These are phyloP conservation scores for Pseudonectria foliicola DNA, from an alignment of 2,329 filamentous ascomycete genomes.

Conservation along the genomic window DNA sequence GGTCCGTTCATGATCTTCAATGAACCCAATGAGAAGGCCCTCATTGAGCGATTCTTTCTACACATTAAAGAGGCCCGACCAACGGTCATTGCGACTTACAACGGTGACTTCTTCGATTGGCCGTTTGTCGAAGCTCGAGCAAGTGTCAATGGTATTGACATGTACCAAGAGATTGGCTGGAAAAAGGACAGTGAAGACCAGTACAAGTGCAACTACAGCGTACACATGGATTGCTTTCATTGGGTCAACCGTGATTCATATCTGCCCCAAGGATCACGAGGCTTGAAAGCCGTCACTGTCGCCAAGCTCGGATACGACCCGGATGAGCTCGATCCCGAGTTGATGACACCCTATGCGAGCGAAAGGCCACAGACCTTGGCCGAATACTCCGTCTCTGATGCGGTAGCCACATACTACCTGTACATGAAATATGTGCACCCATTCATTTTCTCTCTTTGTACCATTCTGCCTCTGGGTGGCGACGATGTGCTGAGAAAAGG, in stretches of 20 bases:
- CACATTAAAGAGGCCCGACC: conserved; percentile 93
- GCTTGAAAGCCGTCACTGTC: conserved; percentile 93
- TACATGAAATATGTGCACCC: conserved; percentile 99
- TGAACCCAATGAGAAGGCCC: conserved; percentile 81
- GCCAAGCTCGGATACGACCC: conserved; percentile 98
- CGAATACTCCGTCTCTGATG: conserved; percentile 98
- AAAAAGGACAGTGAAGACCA: conserved; percentile 92
- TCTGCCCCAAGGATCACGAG: conserved; percentile 91
- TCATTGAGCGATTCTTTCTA: conserved; percentile 87
- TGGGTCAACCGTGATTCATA: conserved; percentile 99
- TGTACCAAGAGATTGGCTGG: conserved; percentile 98
- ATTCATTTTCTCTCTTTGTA: conserved; percentile 98
- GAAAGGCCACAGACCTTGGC: conserved; percentile 91
- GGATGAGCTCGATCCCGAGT: conserved; percentile 91
- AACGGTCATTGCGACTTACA: conserved; percentile 99
- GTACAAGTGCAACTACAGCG: conserved; percentile 91
- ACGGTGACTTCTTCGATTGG: conserved; percentile 99
- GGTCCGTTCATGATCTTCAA: conserved; percentile 98
- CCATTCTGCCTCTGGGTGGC: conserved; percentile 85
- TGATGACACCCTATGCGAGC: conserved; percentile 89
- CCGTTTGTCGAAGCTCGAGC: conserved; percentile 93
- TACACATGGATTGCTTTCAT: conserved; percentile 97
- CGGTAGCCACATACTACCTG: conserved; percentile 95
- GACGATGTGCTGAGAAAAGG: conserved; percentile 93
- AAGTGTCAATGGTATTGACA: conserved; percentile 91